Percentiles rank a stretch among this genome's conserved stretches.
Evolutionary conservation across 2,329 filamentous ascomycete species (phyloP).

Genomic region (Spiromastix sp.): DNA sequence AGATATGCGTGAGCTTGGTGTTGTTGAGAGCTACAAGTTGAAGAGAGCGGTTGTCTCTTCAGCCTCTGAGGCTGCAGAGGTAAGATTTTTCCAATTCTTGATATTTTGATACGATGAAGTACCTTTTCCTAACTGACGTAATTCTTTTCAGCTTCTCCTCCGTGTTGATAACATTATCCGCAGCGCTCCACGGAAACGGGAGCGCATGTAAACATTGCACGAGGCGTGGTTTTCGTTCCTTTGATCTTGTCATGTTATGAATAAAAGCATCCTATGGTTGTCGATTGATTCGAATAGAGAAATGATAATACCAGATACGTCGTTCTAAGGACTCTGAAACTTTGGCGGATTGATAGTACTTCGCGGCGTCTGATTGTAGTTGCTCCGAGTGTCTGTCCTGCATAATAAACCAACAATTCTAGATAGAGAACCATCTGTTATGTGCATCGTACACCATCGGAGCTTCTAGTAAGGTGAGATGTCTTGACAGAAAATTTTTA

Average conservation of each 20-base stretch:
- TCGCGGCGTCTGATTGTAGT: too few relatives aligned
- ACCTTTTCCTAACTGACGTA: conserved; percentile 13
- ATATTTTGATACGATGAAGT: too few relatives aligned
- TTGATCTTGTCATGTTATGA: not conserved
- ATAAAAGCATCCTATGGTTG: not conserved
- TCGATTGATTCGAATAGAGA: not conserved
- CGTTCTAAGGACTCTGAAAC: too few relatives aligned
- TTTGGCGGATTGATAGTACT: too few relatives aligned
- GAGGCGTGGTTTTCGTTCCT: not conserved
- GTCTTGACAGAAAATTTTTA: not conserved
- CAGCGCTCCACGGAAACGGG: conserved; percentile 72
- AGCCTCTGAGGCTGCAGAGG: conserved; percentile 92
- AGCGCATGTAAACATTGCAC: conserved; percentile 51
- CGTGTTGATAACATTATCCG: conserved; percentile 97
- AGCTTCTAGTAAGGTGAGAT: too few relatives aligned
- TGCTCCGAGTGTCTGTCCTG: not conserved
- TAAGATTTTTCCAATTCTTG: conserved; percentile 37
- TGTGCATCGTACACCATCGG: too few relatives aligned
- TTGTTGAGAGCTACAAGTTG: conserved; percentile 97
- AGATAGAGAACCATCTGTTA: too few relatives aligned
- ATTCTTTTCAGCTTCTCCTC: conserved; percentile 59
- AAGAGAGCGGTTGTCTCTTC: conserved; percentile 97
- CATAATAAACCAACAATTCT: not conserved
- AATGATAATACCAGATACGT: too few relatives aligned
- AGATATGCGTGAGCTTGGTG: conserved; percentile 91